Conservation (phyloP, 2,329 filamentous ascomycete species). For the Scleromitrula shiraiana region DNA sequence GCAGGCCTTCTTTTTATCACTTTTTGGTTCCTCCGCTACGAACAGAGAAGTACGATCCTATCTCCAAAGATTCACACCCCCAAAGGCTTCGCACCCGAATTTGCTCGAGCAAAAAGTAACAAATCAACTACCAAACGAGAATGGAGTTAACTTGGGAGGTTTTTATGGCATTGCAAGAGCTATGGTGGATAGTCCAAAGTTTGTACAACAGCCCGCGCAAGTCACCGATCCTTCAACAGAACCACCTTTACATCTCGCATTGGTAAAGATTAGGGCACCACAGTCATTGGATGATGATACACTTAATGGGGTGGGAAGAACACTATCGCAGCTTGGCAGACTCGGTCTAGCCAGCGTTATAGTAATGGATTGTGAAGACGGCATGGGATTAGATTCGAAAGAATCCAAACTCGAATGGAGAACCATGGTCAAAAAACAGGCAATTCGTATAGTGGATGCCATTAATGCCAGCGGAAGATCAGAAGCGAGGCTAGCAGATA, state of each 20-base stretch:
- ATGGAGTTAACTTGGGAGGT: conserved; percentile 51
- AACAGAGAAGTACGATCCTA: conserved; percentile 91
- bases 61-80: conserved; percentile 69
- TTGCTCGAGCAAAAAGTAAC: background rate
- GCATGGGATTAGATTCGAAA: conserved; percentile 16
- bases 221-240: conserved; percentile 13
- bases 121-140: conserved; percentile 27
- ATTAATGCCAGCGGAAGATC: conserved; percentile 62
- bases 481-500: conserved; percentile 61
- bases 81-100: conserved; percentile 24
- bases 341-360: conserved; percentile 78
- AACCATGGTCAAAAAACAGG: conserved; percentile 50
- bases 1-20: conserved; percentile 79
- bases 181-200: conserved; percentile 51
- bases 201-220: conserved; percentile 41
- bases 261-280: conserved; percentile 75
- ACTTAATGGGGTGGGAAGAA: conserved; percentile 70
- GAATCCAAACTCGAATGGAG: conserved; percentile 30
- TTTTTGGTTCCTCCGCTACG: conserved; percentile 81
- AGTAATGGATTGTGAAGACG: conserved; percentile 63
- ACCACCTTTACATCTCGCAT: conserved; percentile 60
- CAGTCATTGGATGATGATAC: conserved; percentile 62
- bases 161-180: conserved; percentile 50
- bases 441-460: conserved; percentile 64
- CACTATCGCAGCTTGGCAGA: conserved; percentile 72